Evolutionary conservation across 139 green algal genomes (phyloP), one percentile per base, ranked within the genome.

Genomic region (Deuterostichococcus epilithicus): DNA sequence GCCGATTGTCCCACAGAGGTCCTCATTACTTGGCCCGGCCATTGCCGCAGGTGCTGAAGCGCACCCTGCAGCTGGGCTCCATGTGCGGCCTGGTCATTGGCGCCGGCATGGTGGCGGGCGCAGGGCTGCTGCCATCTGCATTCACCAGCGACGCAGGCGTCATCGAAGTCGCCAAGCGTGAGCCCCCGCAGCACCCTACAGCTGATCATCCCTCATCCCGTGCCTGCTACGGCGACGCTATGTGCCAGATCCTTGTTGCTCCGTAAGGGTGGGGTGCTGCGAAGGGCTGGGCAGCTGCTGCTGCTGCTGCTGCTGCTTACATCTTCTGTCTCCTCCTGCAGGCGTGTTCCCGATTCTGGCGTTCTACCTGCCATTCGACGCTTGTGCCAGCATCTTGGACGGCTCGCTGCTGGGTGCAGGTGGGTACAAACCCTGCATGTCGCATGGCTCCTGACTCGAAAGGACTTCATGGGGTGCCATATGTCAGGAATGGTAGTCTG

Each of bases 341-440:
- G 52, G 52, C 18, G 52, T 63, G 52, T 63, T 63, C 52, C 52
- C 52, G 26, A 20, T 63, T 5, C 52, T 63, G 52, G 52, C 52
- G 52, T 13, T 63, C 18, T 63, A 63, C 52, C 78, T 78, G 78
- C 78, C 78, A 37, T 44, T 82, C 39, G 78, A 82, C 39, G 78
- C 78, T 0, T 34, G 68, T 5, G 78, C 78, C 3, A 68, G 60
- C 30, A 72, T 78, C n/a, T 23, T 82, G 47, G 78, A 82, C 35
- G 78, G 78, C 18, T 68, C 42, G 1, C 47, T 82, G 45, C 67
- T 82, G 28, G 78, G 72, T 22, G 78, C 78, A 63, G 52, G 52
- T 28, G 20, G 28, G 52, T 20, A 30, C 18, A 5, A 20, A 13
- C 26, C 52, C 52, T 63, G 10, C 52, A 30, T 13, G 13, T 30